A percentile compares a stretch with the other conserved stretches of the same genome.
Evolutionary conservation across 495 filamentous ascomycete species (phyloP).

Genomic region (Penicillium egyptiacum): DNA sequence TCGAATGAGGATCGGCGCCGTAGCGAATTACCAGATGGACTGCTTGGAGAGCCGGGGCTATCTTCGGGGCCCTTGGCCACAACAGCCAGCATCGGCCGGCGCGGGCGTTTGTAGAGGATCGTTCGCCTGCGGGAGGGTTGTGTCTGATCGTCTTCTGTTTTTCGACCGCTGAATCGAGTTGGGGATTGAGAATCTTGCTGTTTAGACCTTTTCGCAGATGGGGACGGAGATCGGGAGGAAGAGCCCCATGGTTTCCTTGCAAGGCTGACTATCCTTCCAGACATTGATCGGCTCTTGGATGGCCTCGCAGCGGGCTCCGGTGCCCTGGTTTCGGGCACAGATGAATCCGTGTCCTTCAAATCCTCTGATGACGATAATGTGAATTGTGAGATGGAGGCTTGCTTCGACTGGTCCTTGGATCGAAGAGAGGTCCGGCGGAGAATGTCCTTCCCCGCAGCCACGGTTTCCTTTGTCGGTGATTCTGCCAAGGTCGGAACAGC

Average conservation of each 20-base stretch:
- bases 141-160: slow-evolving; percentile 27
- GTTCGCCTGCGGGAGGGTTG: slow-evolving; percentile 38
- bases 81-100: slow-evolving; percentile 54
- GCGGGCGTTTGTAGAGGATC: slow-evolving; percentile 44
- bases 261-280: slow-evolving; percentile 64
- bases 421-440: slow-evolving; percentile 46
- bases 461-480: slow-evolving; percentile 45
- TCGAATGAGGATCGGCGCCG: slow-evolving; percentile 60
- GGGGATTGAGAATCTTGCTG: slow-evolving; percentile 42
- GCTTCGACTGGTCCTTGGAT: slow-evolving; percentile 35
- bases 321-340: slow-evolving; percentile 35
- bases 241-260: slow-evolving; percentile 69
- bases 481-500: slow-evolving; percentile 35
- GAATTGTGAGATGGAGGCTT: slow-evolving; percentile 39
- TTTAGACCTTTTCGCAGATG: slow-evolving; percentile 44
- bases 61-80: slow-evolving; percentile 49
- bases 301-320: slow-evolving; percentile 44
- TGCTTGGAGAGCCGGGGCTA: slow-evolving; percentile 42
- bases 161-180: slow-evolving; percentile 21
- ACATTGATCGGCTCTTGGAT: slow-evolving; percentile 53
- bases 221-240: slow-evolving; percentile 61
- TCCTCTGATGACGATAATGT: slow-evolving; percentile 41
- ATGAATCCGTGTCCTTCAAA: slow-evolving; percentile 28
- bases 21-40: slow-evolving; percentile 51
- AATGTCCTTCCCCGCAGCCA: slow-evolving; percentile 49